phyloP scores from a whole-genome alignment of 169 alveolate genomes.

The Cryptosporidium felis region DNA sequence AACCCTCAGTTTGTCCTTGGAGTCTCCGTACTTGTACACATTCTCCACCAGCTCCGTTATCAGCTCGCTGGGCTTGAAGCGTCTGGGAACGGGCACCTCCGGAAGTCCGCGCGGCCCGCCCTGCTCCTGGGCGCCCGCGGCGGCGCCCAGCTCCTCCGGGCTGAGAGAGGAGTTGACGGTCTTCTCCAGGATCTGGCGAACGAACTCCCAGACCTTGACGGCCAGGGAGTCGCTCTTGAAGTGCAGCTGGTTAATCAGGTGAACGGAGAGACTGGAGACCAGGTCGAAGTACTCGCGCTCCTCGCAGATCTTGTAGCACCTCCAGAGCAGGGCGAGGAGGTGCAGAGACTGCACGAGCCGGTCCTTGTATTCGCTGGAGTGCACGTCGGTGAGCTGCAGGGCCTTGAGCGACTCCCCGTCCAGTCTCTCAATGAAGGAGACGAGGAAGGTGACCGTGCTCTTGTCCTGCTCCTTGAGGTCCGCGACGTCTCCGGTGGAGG shows the following conservation, averaged over 20 bases:
- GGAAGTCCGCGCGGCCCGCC: background rate
- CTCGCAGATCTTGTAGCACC: slow-evolving; percentile 43
- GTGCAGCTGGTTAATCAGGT: slow-evolving; percentile 23
- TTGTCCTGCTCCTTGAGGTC: slow-evolving; percentile 58
- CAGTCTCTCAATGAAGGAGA: slow-evolving; percentile 82
- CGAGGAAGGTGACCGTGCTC: slow-evolving; percentile 78
- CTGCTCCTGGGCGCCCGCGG: background rate
- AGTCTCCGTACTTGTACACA: slow-evolving; percentile 83
- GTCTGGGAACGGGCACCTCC: slow-evolving; percentile 34
- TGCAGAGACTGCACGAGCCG: slow-evolving; percentile 81
- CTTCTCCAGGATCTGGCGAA: slow-evolving; percentile 26
- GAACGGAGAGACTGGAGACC: slow-evolving; percentile 53
- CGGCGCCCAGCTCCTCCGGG: background rate
- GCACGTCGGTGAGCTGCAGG: slow-evolving; percentile 85
- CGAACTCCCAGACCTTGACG: slow-evolving; percentile 54
- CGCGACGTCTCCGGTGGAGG: background rate
- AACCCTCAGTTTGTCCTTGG: slow-evolving; percentile 84
- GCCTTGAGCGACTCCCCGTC: slow-evolving; percentile 86
- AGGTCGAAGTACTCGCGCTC: slow-evolving; percentile 19
- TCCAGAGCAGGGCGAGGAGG: slow-evolving; percentile 76
- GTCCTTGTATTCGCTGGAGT: slow-evolving; percentile 82
- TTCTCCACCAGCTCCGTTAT: slow-evolving; percentile 76
- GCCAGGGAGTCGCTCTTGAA: slow-evolving; percentile 61
- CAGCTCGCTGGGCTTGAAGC: slow-evolving; percentile 66
- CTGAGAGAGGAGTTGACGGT: slow-evolving; percentile 41